Evolutionary conservation across 2,329 filamentous ascomycete species (phyloP).

Genomic region (Xylaria sp.): DNA sequence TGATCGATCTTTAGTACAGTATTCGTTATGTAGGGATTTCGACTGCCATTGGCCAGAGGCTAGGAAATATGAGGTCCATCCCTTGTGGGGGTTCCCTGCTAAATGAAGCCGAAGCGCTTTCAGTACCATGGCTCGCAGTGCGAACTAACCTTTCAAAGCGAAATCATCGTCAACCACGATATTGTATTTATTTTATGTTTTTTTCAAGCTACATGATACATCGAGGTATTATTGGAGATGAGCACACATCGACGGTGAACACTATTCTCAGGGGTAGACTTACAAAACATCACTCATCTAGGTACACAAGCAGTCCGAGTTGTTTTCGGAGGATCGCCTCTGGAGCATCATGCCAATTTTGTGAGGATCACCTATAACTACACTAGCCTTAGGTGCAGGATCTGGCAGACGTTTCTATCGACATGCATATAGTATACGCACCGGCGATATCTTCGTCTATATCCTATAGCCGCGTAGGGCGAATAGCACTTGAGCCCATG

Average conservation of each 20-base stretch:
- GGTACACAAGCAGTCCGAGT: not conserved
- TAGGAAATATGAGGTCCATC: not conserved
- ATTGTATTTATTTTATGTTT: not conserved
- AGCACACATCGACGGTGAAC: not conserved
- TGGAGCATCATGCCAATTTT: slow-evolving; percentile 14
- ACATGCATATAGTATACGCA: slow-evolving; percentile 35
- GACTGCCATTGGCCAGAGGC: slow-evolving; percentile 5
- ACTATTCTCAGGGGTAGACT: not conserved
- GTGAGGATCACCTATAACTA: slow-evolving; percentile 15
- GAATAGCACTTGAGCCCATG: slow-evolving; percentile 22
- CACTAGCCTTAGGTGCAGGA: slow-evolving; percentile 19
- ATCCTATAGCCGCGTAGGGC: slow-evolving; percentile 26
- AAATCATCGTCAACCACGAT: not conserved
- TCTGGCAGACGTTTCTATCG: slow-evolving; percentile 25
- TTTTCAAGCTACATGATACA: not conserved
- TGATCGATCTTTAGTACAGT: not conserved
- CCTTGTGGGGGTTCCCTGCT: slow-evolving; percentile 2
- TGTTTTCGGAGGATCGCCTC: slow-evolving; percentile 5
- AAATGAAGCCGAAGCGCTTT: slow-evolving; percentile 8
- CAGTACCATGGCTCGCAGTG: slow-evolving; percentile 7
- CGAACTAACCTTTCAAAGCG: slow-evolving; percentile 9
- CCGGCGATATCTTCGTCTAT: slow-evolving; percentile 17
- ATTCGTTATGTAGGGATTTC: not conserved
- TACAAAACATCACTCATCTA: not conserved
- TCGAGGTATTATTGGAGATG: not conserved